Evolutionary conservation across 1,284 basidiomycete genomes (phyloP).

Genomic region (Sanghuangporus sanghuang): DNA sequence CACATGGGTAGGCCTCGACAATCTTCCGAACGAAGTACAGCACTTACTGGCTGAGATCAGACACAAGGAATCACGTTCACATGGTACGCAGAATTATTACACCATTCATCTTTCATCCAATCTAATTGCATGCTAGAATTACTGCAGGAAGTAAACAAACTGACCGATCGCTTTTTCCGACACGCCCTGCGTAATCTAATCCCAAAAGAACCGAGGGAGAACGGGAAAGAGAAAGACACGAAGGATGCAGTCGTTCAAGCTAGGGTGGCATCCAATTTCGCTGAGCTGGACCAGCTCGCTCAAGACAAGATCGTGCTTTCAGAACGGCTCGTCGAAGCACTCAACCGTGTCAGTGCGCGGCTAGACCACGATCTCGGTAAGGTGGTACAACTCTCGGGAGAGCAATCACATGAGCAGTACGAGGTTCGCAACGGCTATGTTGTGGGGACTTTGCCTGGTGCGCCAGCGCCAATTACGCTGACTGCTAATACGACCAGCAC

Average conservation of each 20-base stretch:
- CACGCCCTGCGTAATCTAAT: slow-evolving; percentile 31
- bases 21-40: slow-evolving; percentile 67
- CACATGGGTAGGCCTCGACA: slow-evolving; percentile 57
- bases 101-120: not conserved
- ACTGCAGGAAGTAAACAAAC: slow-evolving; percentile 48
- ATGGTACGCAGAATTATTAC: slow-evolving; percentile 34
- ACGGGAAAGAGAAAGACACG: slow-evolving; percentile 9
- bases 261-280: slow-evolving; percentile 7
- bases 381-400: slow-evolving; percentile 15
- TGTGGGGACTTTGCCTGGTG: slow-evolving; percentile 13
- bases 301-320: slow-evolving; percentile 13
- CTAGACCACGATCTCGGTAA: slow-evolving; percentile 14
- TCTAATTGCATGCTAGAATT: slow-evolving; percentile 34
- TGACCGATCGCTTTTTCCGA: slow-evolving; percentile 48
- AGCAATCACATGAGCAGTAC: slow-evolving; percentile 1
- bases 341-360: slow-evolving; percentile 14
- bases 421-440: slow-evolving; percentile 15
- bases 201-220: slow-evolving; percentile 4
- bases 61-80: slow-evolving; percentile 46
- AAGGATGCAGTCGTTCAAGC: slow-evolving; percentile 13
- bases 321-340: slow-evolving; percentile 6
- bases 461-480: slow-evolving; percentile 7
- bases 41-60: slow-evolving; percentile 70
- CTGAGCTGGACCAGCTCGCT: slow-evolving; percentile 8
- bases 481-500: slow-evolving; percentile 3